Evolutionary conservation across 768 basidiomycete species (phyloP), one percentile per base, ranked within the genome.

Genomic region (Russula vinacea): DNA sequence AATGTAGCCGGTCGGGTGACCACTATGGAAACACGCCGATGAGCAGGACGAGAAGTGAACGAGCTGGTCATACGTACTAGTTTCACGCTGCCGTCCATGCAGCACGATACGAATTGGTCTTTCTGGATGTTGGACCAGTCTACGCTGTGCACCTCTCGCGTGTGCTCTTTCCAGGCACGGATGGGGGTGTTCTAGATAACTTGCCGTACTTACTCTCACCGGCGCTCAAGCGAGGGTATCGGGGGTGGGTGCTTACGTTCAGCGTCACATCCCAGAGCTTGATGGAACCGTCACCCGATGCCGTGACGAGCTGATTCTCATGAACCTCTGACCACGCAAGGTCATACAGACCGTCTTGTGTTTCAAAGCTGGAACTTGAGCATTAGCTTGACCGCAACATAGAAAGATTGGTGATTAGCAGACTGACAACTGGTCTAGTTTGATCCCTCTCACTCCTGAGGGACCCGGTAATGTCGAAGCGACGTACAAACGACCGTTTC

Each of bases 41-140:
- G 6, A 52, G 37, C 40, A 24, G 29, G 55, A 59, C 26, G 0
- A 50, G 50, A 6, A 42, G 26, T 1, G 45, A 19, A 37, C 33
- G 17, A 10, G 37, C n/a, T 29, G 53, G 29, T 17, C 2, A 11
- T 11, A 79, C 90, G 53, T 67, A 94, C 95, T 54, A 97, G 70
- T 77, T 97, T 98, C 47, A 95, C 82, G 16, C 81, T 83, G 32
- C 92, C 93, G 71, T 98, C 96, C 95, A 95, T 98, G 14, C 89
- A 92, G 29, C 91, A 83, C 13, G 94, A 94, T 10, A 82, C 84
- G 73, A 97, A 95, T 0, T 83, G 83, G 67, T 93, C 89, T 73
- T 96, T 97, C 70, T 88, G 86, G 66, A 95, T 74, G 75, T 97
- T 98, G 66, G 89, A 94, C 95, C 96, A 98, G 74, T 98, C 92